Percentiles rank a stretch among this genome's conserved stretches.
Conservation (phyloP, 2,329 filamentous ascomycete genomes). For the Trichoderma breve region DNA sequence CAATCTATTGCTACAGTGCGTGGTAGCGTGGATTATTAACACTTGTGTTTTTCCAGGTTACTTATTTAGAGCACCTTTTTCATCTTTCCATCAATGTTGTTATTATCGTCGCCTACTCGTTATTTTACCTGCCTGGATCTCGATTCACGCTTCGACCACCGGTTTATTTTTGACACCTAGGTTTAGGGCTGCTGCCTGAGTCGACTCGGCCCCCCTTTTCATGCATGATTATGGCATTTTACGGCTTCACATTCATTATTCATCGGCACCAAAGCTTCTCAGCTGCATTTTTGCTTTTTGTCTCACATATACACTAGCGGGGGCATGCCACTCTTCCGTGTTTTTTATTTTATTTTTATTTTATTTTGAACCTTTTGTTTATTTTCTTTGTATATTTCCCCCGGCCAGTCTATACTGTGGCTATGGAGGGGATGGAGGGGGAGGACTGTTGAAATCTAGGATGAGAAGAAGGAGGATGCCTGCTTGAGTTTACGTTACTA, state of each 20-base stretch:
- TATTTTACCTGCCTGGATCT: neutral
- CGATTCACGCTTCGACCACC: neutral
- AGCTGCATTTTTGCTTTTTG: neutral
- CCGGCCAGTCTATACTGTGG: neutral
- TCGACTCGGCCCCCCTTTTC: neutral
- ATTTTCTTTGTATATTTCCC: neutral
- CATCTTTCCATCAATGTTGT: neutral
- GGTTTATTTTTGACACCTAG: neutral
- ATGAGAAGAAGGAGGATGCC: neutral
- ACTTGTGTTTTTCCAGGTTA: constrained; percentile 4
- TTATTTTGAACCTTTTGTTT: neutral
- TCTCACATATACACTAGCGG: constrained; percentile 12
- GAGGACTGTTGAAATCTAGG: neutral
- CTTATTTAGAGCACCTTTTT: neutral
- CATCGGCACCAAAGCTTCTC: neutral
- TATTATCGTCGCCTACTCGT: neutral
- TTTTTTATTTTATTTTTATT: neutral
- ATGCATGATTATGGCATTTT: constrained; percentile 16
- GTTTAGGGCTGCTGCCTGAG: constrained; percentile 8
- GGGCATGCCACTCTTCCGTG: constrained; percentile 9
- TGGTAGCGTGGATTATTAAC: neutral
- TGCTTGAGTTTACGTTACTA: neutral
- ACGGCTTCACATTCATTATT: constrained; percentile 18
- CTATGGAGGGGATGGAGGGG: neutral
- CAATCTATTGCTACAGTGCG: neutral